Evolutionary conservation across 176 grass and related monocot species (phyloP).

Genomic region (Phoenix dactylifera): DNA sequence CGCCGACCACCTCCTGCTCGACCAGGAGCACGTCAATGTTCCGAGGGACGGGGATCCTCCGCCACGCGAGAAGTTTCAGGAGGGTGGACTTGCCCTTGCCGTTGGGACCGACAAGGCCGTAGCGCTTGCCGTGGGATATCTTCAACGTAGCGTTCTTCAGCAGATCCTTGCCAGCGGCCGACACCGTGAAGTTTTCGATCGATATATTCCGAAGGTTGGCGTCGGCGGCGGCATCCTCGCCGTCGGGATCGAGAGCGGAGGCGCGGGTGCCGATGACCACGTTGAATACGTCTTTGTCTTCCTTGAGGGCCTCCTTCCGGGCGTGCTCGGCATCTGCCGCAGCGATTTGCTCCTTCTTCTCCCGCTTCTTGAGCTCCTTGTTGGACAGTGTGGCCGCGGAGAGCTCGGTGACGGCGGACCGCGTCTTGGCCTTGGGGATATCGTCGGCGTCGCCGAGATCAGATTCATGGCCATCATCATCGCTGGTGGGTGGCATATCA

Average conservation of each 20-base stretch:
- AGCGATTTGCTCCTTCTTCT: slow-evolving; percentile 57
- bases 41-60: slow-evolving; percentile 71
- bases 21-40: slow-evolving; percentile 89
- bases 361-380: slow-evolving; percentile 83
- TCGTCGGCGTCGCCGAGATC: slow-evolving; percentile 14
- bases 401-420: slow-evolving; percentile 29
- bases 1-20: slow-evolving; percentile 85
- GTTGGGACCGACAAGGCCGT: slow-evolving; percentile 85
- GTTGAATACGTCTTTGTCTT: slow-evolving; percentile 87
- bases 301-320: slow-evolving; percentile 60
- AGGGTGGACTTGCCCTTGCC: slow-evolving; percentile 93
- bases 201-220: slow-evolving; percentile 73
- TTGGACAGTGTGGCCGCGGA: slow-evolving; percentile 30
- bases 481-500: slow-evolving; percentile 75
- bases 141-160: slow-evolving; percentile 71
- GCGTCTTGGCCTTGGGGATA: neutral
- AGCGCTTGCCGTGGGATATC: slow-evolving; percentile 79
- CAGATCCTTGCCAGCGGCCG: slow-evolving; percentile 81
- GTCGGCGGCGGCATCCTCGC: slow-evolving; percentile 22
- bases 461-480: slow-evolving; percentile 44
- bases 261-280: slow-evolving; percentile 69
- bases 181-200: slow-evolving; percentile 78
- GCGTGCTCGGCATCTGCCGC: slow-evolving; percentile 43
- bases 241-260: slow-evolving; percentile 21
- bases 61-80: slow-evolving; percentile 77